phyloP scores from a whole-genome alignment of 257 asterid species.

The Solanum corneliomulleri region DNA sequence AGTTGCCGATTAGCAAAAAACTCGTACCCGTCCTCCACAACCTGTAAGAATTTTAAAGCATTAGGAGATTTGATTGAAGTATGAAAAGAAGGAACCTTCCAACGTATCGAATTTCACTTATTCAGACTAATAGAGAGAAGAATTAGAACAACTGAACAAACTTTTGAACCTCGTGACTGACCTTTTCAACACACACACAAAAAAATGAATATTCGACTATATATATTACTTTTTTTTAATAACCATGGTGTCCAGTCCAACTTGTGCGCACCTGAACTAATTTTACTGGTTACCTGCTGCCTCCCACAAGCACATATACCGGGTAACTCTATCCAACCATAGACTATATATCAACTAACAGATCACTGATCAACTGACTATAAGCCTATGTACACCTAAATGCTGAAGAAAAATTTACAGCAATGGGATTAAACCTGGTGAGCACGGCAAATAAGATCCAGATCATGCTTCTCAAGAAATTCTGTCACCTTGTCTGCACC shows the following conservation, averaged over 20 bases:
- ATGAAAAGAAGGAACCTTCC: not conserved
- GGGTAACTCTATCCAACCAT: not conserved
- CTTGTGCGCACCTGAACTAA: not conserved
- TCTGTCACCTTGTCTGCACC: constrained; percentile 30
- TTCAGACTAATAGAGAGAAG: not conserved
- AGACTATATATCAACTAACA: not conserved
- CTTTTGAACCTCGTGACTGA: not conserved
- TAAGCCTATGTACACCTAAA: not conserved
- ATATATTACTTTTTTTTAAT: too few relatives aligned
- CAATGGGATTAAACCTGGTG: constrained; percentile 18
- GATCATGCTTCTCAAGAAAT: constrained; percentile 19
- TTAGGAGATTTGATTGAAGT: not conserved
- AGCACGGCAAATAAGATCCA: constrained; percentile 29
- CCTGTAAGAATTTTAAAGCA: constrained; percentile 4
- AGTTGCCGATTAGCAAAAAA: constrained; percentile 27
- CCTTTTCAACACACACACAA: not conserved
- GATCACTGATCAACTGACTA: not conserved
- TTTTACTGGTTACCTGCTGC: not conserved
- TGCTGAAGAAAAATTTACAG: not conserved
- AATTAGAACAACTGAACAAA: not conserved
- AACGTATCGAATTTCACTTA: not conserved
- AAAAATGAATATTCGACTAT: not conserved
- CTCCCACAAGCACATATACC: not conserved
- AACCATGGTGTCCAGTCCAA: not conserved
- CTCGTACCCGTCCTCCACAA: constrained; percentile 30